Conservation (phyloP, 441 rosid species). For the Eutrema salsugineum region DNA sequence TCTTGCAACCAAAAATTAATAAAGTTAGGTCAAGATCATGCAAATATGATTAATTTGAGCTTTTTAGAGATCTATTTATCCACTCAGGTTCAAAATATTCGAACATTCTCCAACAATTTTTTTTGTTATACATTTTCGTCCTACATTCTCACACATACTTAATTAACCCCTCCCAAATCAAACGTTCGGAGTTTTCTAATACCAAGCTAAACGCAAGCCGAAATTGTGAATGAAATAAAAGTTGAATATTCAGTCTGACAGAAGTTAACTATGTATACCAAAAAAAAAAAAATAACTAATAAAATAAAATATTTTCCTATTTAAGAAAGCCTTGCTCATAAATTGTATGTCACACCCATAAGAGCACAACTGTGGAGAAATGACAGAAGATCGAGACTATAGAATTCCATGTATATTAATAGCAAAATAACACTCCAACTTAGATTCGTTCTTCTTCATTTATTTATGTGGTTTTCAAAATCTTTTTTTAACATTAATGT, state of each 20-base stretch:
- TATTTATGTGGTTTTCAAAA: constrained; percentile 8
- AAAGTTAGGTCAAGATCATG: neutral
- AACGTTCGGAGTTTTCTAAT: neutral
- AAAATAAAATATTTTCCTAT: neutral
- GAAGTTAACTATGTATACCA: neutral
- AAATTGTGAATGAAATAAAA: neutral
- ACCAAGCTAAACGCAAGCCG: neutral
- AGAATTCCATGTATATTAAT: constrained; percentile 1
- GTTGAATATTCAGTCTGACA: neutral
- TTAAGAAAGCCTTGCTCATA: constrained; percentile 1
- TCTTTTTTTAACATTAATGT: constrained; percentile 1
- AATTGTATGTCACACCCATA: constrained; percentile 13
- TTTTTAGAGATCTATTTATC: neutral
- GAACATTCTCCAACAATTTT: neutral
- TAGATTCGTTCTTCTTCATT: constrained; percentile 11
- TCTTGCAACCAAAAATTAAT: too few species aligned
- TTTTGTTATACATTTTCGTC: neutral
- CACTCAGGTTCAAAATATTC: neutral
- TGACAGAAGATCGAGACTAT: constrained; percentile 3
- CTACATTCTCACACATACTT: neutral
- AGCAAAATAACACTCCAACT: constrained; percentile 1
- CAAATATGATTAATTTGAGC: neutral
- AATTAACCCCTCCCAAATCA: neutral
- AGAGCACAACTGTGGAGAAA: constrained; percentile 17
- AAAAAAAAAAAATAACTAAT: neutral